Evolutionary conservation across 2,329 filamentous ascomycete species (phyloP), one percentile per base, ranked within the genome.

Genomic region (Stagonosporopsis rhizophila): DNA sequence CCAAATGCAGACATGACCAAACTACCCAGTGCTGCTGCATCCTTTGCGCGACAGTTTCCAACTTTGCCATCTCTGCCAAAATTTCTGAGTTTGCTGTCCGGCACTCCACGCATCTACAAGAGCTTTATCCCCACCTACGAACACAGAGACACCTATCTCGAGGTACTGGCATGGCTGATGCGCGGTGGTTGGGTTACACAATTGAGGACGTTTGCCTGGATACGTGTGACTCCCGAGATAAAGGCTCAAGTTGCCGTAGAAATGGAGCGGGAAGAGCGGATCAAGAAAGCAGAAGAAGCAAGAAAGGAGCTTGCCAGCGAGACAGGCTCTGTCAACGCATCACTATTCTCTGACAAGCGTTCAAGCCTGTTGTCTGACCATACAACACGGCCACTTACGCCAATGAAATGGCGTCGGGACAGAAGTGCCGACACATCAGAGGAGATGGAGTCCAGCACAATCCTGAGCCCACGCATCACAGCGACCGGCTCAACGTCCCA

Each of bases 121-220:
- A 83, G 83, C 50, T 89, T 96, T 63, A 92, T 93, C 40, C 94
- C 94, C 0, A 92, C 88, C 69, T 92, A 93, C 73, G 89, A 91
- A 68, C 92, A 97, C 72, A 90, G 94, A 39, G 87, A 89, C 6
- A 87, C 88, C 2, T 99, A 97, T 74, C 89, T 98, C 75, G 86
- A 91, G 30, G 96, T 98, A 75, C 81, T 99, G 23, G 92, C 92
- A 20, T 99, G 94, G 92, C 84, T 99, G 8, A 87, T 98, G 79
- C 87, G 93, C 37, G 90, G 92, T 42, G 92, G 92, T 14, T 96
- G 95, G 90, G 93, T 97, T 0, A 96, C 91, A 0, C 93, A 97
- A 74, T 83, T 99, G 6, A 90, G 92, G 60, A 95, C 92, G 0
- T 97, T 96, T 74, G 91, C 89, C 12, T 96, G 95, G 81, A 87